Conservation (phyloP, 1,284 basidiomycete species). For the Cerioporus squamosus region DNA sequence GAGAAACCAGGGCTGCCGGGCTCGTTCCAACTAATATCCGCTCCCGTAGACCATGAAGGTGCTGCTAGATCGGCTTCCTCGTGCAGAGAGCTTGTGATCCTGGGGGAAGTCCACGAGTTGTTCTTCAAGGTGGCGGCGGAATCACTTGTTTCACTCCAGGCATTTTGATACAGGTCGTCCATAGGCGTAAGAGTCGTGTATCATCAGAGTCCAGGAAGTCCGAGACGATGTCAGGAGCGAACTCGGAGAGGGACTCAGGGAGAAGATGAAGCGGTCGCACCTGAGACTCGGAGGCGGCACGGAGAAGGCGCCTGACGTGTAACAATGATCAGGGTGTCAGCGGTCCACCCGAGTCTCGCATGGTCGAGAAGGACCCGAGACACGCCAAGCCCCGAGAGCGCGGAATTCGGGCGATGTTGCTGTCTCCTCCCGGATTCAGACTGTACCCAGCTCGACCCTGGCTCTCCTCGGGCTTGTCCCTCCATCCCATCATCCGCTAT, state of each 20-base stretch:
- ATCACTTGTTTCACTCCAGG: constrained; percentile 55
- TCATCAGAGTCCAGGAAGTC: constrained; percentile 15
- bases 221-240: neutral
- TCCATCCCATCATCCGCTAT: constrained; percentile 28
- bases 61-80: constrained; percentile 54
- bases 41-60: constrained; percentile 56
- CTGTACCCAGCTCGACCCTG: constrained; percentile 18
- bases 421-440: constrained; percentile 21
- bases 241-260: neutral
- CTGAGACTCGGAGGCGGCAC: neutral
- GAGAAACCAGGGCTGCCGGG: constrained; percentile 38
- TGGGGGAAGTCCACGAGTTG: constrained; percentile 33
- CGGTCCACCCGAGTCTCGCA: constrained; percentile 3
- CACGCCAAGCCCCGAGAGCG: constrained; percentile 3
- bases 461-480: constrained; percentile 18
- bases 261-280: neutral
- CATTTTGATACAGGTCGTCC: constrained; percentile 74
- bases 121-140: constrained; percentile 9
- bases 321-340: neutral
- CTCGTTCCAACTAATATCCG: constrained; percentile 51
- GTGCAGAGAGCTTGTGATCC: constrained; percentile 33
- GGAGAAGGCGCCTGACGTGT: neutral
- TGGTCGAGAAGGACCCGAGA: constrained; percentile 10
- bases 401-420: constrained; percentile 18
- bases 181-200: constrained; percentile 19